Evolutionary conservation across 495 filamentous ascomycete species (phyloP), one percentile per base, ranked within the genome.

Genomic region (Margaritispora aquatica): DNA sequence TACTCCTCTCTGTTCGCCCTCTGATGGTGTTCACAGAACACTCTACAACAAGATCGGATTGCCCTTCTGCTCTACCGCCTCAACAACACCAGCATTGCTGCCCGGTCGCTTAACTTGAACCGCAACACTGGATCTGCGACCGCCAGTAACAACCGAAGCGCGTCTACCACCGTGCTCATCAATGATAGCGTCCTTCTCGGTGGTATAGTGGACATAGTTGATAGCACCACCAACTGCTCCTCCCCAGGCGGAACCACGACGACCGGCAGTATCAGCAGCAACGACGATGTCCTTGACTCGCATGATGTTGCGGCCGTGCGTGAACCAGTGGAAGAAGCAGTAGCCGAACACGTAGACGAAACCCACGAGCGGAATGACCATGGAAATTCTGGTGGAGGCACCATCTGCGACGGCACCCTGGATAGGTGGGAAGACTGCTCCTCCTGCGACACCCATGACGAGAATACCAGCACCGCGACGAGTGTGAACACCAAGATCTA

Each of bases 381-480:
- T 82, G 20, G 70, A 69, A 22, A 76, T 73, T 19, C 74, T 68
- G 1, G 75, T 80, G 5, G 76, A 74, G 19, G 78, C 79, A 1
- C 77, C 70, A 56, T 86, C 82, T 19, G 81, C 80, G 3, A 82
- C 82, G 8, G 75, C 77, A 24, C 84, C 85, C 44, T 81, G 81
- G 64, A 88, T 78, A 0, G 85, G 79, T 1, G 84, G 86, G 58
- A 88, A 80, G 17, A 83, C 77, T 34, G 83, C 84, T 22, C 85
- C 86, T 48, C 85, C 86, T 31, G 75, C 81, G 41, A 89, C 80
- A 34, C 79, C 80, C 10, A 84, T 81, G 10, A 89, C 80, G 34
- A 88, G 69, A 71, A 82, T 80, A 9, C 80, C 81, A 1, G 80
- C 79, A 51, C 85, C 85, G 44, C 80, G 77, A 74, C 88, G 88